Evolutionary conservation across 2,329 filamentous ascomycete species (phyloP).

Genomic region (Elsinoe batatas): DNA sequence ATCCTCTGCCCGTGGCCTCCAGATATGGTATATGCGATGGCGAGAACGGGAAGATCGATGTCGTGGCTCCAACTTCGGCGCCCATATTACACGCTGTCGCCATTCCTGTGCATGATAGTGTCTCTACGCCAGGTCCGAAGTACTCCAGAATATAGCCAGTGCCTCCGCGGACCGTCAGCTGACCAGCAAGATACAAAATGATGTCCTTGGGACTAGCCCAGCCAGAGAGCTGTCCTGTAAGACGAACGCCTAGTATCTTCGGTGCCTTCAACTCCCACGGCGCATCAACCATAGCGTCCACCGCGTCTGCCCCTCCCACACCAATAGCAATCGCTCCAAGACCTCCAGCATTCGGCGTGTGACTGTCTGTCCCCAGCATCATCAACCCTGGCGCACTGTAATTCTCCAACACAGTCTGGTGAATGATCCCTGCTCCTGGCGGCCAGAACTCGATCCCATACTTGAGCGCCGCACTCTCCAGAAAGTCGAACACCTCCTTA

Average conservation of each 20-base stretch:
- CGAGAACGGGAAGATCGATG: constrained; percentile 89
- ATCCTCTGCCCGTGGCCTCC: constrained; percentile 64
- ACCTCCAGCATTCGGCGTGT: constrained; percentile 97
- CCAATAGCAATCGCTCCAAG: constrained; percentile 90
- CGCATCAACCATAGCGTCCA: constrained; percentile 95
- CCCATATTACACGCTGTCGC: constrained; percentile 88
- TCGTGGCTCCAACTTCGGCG: constrained; percentile 88
- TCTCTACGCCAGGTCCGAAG: constrained; percentile 78
- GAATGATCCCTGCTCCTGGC: constrained; percentile 87
- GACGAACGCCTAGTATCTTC: constrained; percentile 91
- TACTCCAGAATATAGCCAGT: constrained; percentile 95
- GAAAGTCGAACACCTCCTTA: constrained; percentile 94
- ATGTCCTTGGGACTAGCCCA: constrained; percentile 95
- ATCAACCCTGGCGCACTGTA: constrained; percentile 94
- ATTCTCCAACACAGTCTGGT: constrained; percentile 96
- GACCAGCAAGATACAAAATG: constrained; percentile 79
- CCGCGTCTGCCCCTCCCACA: constrained; percentile 95
- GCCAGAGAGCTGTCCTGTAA: constrained; percentile 78
- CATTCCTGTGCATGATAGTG: constrained; percentile 86
- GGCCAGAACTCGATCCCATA: constrained; percentile 97
- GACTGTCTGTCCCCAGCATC: constrained; percentile 97
- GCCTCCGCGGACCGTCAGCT: constrained; percentile 78
- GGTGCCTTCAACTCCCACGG: constrained; percentile 98
- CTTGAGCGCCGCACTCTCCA: constrained; percentile 82
- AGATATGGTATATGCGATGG: constrained; percentile 77